phyloP scores from a whole-genome alignment of 208 protist species.

The Acanthamoeba castellanii region DNA sequence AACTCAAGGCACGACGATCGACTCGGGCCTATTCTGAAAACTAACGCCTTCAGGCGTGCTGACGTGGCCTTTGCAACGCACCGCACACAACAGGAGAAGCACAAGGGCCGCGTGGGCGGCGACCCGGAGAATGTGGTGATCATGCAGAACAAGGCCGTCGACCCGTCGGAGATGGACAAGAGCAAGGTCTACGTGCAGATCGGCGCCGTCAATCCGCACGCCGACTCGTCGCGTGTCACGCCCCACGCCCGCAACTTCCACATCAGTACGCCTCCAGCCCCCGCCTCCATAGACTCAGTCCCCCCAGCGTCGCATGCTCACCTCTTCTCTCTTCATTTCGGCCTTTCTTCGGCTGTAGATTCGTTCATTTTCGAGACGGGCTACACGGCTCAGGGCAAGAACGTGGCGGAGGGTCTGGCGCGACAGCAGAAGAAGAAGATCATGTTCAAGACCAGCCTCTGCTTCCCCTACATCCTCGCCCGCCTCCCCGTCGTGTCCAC shows the following conservation, averaged over 20 bases:
- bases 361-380: constrained; percentile 59
- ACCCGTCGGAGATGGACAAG: constrained; percentile 5
- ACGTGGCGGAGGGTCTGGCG: constrained; percentile 39
- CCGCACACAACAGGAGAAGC: not conserved
- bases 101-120: constrained; percentile 9
- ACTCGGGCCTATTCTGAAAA: too few relatives aligned
- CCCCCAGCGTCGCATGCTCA: too few relatives aligned
- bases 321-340: not conserved
- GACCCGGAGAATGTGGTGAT: constrained; percentile 43
- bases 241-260: constrained; percentile 51
- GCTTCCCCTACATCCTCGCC: constrained; percentile 16
- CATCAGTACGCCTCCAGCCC: not conserved
- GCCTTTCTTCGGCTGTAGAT: not conserved
- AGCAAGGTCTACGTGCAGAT: constrained; percentile 59
- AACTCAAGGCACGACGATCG: not conserved
- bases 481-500: constrained; percentile 10
- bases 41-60: too few relatives aligned
- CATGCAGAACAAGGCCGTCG: constrained; percentile 64
- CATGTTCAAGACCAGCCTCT: constrained; percentile 43
- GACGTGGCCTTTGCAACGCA: too few relatives aligned
- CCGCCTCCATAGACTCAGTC: not conserved
- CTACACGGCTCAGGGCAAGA: constrained; percentile 30
- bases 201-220: constrained; percentile 17
- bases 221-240: not conserved
- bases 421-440: constrained; percentile 68